Evolutionary conservation across 2,329 filamentous ascomycete species (phyloP).

Genomic region (Sclerotiophoma versabilis): DNA sequence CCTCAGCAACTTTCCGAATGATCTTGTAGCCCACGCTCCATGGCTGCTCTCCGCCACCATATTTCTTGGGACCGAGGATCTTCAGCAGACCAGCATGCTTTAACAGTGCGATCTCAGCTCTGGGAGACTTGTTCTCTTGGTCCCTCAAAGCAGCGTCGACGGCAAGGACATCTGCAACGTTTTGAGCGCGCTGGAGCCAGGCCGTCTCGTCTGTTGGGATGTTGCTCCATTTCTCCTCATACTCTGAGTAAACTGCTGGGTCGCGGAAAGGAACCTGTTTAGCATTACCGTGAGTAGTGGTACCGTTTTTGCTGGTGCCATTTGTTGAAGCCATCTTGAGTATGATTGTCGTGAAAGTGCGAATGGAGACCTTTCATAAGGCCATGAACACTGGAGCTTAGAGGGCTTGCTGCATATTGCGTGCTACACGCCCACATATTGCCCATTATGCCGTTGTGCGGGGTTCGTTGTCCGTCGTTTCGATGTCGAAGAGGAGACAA

Average conservation of each 20-base stretch:
- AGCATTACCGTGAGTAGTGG: constrained; percentile 19
- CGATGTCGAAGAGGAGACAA: neutral
- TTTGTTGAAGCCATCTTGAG: constrained; percentile 20
- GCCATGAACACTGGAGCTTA: too few species aligned
- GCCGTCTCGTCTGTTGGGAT: constrained; percentile 51
- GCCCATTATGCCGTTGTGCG: neutral
- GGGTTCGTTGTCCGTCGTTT: neutral
- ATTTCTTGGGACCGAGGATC: constrained; percentile 58
- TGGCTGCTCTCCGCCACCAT: constrained; percentile 61
- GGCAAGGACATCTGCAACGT: constrained; percentile 59
- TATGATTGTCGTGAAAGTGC: too few species aligned
- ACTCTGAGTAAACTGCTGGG: constrained; percentile 51
- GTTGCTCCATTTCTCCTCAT: constrained; percentile 47
- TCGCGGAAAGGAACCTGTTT: constrained; percentile 34
- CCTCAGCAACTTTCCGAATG: constrained; percentile 69
- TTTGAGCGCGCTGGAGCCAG: constrained; percentile 59
- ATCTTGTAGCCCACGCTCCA: constrained; percentile 65
- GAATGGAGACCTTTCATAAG: neutral
- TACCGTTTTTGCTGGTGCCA: constrained; percentile 19
- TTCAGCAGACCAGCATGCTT: constrained; percentile 61
- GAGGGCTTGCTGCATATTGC: constrained; percentile 15
- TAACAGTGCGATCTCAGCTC: constrained; percentile 59
- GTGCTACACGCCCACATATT: constrained; percentile 11
- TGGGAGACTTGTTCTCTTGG: constrained; percentile 60
- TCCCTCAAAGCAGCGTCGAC: constrained; percentile 58